These are phyloP conservation scores for Xylaria grammica DNA, from an alignment of 495 filamentous ascomycete genomes.

Conservation along the genomic window DNA sequence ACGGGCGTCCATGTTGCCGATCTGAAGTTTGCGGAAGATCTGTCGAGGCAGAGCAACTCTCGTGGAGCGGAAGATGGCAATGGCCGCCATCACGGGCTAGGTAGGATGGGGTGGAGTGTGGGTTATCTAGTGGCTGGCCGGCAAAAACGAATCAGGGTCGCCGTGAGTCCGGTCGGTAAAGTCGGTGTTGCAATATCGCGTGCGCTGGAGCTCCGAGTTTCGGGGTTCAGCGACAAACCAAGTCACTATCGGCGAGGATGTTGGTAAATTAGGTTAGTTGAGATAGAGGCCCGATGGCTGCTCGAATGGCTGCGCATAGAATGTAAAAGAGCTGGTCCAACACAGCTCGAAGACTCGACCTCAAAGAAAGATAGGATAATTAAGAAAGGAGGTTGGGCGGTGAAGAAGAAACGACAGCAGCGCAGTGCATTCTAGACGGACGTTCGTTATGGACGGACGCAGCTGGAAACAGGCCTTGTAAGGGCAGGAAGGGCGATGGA, in stretches of 20 bases:
- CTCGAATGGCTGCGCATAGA: too few species aligned
- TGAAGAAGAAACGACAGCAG: neutral
- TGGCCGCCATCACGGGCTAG: constrained; percentile 42
- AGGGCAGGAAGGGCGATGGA: neutral
- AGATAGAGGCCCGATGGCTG: too few species aligned
- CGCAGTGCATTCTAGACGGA: too few species aligned
- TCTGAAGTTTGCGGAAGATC: constrained; percentile 27
- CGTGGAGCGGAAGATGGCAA: constrained; percentile 42
- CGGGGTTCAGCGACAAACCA: constrained; percentile 12
- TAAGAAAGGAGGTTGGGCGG: neutral
- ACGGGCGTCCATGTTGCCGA: constrained; percentile 28
- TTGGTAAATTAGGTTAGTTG: neutral
- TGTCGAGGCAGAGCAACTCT: constrained; percentile 42
- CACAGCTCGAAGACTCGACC: neutral
- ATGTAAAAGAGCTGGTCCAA: neutral
- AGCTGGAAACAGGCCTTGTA: too few species aligned
- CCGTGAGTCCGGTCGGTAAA: constrained; percentile 7
- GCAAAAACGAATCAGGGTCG: constrained; percentile 4
- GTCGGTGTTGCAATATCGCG: constrained; percentile 22
- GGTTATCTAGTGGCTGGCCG: neutral
- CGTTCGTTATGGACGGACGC: too few species aligned
- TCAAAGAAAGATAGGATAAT: too few species aligned
- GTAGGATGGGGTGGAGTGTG: neutral
- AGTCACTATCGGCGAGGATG: neutral
- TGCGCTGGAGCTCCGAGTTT: constrained; percentile 7